Percentiles rank a stretch among this genome's conserved stretches.
These are phyloP conservation scores for Aspergillus fijiensis DNA, from an alignment of 2,329 filamentous ascomycete genomes.

Conservation along the genomic window DNA sequence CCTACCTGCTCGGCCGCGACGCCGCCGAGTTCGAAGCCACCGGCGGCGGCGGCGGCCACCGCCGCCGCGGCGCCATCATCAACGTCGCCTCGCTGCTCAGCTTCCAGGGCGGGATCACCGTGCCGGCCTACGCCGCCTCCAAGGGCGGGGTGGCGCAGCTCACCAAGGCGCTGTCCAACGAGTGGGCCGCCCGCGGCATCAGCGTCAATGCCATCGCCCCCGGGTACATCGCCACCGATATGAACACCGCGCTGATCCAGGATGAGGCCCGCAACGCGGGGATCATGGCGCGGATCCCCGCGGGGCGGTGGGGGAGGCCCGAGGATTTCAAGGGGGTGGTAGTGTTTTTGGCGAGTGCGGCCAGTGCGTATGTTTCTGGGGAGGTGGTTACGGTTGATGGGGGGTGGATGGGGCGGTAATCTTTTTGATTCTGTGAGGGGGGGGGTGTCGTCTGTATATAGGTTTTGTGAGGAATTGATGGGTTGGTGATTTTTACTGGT, in stretches of 20 bases:
- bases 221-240: slow-evolving; percentile 85
- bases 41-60: slow-evolving; percentile 11
- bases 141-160: slow-evolving; percentile 84
- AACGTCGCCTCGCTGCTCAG: slow-evolving; percentile 79
- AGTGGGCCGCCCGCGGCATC: slow-evolving; percentile 78
- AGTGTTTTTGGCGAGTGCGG: slow-evolving; percentile 72
- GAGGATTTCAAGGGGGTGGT: slow-evolving; percentile 84
- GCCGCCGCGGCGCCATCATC: slow-evolving; percentile 57
- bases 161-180: slow-evolving; percentile 81
- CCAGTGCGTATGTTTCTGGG: slow-evolving; percentile 75
- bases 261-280: slow-evolving; percentile 67
- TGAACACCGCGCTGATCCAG: slow-evolving; percentile 79
- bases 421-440: neutral
- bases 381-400: slow-evolving; percentile 82
- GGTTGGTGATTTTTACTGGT: no score
- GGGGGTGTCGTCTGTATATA: no score
- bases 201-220: slow-evolving; percentile 87
- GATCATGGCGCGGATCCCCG: slow-evolving; percentile 78
- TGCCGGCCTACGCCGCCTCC: slow-evolving; percentile 81
- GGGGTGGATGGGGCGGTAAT: slow-evolving; percentile 84
- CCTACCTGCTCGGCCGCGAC: slow-evolving; percentile 32
- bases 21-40: slow-evolving; percentile 25
- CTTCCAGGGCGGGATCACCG: slow-evolving; percentile 84
- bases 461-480: no score
- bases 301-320: slow-evolving; percentile 75